Evolutionary conservation across 2,329 filamentous ascomycete genomes (phyloP), one percentile per base, ranked within the genome.

Genomic region (Colletotrichum salicis): DNA sequence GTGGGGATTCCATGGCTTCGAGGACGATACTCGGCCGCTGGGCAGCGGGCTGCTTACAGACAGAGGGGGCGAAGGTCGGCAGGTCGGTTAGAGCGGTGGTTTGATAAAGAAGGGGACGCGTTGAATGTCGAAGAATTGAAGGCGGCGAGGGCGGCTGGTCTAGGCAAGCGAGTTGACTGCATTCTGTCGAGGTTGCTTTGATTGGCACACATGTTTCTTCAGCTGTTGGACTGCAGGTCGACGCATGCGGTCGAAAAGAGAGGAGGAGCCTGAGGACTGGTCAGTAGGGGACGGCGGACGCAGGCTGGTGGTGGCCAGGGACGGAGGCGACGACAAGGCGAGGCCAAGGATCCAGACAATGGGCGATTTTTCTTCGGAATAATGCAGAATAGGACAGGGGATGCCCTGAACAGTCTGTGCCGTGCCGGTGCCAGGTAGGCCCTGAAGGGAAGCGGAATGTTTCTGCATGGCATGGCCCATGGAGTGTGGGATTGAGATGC

Each of bases 161-260:
- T 11, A 55, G 64, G 35, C 54, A 48, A 31, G 35, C 31, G 45
- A 27, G 22, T n/a, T 62, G 59, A 37, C 59, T 52, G 45, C n/a
- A 35, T 57, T 35, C 24, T 19, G 54, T 24, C 59, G 13, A 15
- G 31, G 27, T 56, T 41, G 33, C 27, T 58, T 48, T 57, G 24
- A 33, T 33, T 35, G 13, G 51, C 37, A 24, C 41, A 6, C 48
- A n/a, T 68, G 31, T 58, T 48, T 63, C 24, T 41, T 58, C 45
- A 48, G 45, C 33, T 51, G 10, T 48, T 37, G 41, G 41, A 22
- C 33, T 48, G 58, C 65, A 48, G 19, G 33, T 58, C 33, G 69
- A 71, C 69, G 69, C 57, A 69, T 69, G 45, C 69, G 69, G 69
- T 29, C 51, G 52, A 56, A 48, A n/a, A 24, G 56, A 54, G 35